phyloP scores from a whole-genome alignment of 179 eudicot genomes.

The Gypsophila paniculata region DNA sequence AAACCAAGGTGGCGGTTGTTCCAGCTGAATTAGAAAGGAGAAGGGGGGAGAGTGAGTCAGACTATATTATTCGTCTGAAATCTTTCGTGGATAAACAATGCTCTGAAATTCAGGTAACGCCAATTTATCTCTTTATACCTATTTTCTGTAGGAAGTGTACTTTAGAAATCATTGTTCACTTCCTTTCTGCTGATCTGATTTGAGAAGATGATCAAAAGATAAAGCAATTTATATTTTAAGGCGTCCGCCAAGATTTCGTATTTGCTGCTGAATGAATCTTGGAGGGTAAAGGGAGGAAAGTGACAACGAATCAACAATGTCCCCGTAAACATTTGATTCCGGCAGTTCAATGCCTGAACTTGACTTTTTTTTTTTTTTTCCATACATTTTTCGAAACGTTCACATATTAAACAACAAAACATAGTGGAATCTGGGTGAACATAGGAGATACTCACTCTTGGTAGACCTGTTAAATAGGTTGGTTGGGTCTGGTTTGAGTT shows the following conservation, averaged over 20 bases:
- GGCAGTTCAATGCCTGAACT: not conserved
- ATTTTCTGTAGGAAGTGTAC: not conserved
- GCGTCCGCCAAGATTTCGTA: not conserved
- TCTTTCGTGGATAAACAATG: conserved; percentile 82
- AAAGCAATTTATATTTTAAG: not conserved
- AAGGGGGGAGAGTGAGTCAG: conserved; percentile 66
- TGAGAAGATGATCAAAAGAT: not conserved
- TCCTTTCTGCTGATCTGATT: not conserved
- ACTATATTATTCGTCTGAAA: conserved; percentile 68
- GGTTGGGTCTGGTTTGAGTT: too few relatives aligned
- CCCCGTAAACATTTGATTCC: not conserved
- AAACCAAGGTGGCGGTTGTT: conserved; percentile 76
- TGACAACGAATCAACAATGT: not conserved
- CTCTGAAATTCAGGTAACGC: conserved; percentile 83
- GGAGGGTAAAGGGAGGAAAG: not conserved
- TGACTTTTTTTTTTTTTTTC: not conserved
- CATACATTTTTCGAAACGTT: too few relatives aligned
- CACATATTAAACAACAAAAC: too few relatives aligned
- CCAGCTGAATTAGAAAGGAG: conserved; percentile 84
- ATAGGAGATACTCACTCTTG: too few relatives aligned
- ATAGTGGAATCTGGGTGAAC: too few relatives aligned
- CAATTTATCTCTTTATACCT: conserved; percentile 3
- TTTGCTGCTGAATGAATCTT: not conserved
- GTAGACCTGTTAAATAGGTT: too few relatives aligned
- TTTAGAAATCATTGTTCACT: not conserved